These are phyloP conservation scores for Ceratocystis alfenasii DNA, from an alignment of 2,329 filamentous ascomycete genomes.

Conservation along the genomic window DNA sequence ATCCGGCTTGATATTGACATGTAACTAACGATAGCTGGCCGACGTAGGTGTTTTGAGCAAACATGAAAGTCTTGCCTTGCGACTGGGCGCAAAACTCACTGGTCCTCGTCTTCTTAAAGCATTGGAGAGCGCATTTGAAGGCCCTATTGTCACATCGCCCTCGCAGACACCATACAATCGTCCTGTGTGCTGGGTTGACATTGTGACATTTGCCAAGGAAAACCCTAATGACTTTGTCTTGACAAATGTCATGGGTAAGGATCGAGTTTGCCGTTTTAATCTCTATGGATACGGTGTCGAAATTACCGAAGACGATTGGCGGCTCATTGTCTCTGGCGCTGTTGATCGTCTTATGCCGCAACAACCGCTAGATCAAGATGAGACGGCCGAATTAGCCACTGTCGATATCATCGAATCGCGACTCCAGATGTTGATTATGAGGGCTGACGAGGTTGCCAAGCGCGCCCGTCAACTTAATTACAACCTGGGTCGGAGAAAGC, in stretches of 20 bases:
- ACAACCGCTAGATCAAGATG: slow-evolving; percentile 72
- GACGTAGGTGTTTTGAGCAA: slow-evolving; percentile 58
- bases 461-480: slow-evolving; percentile 67
- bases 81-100: slow-evolving; percentile 69
- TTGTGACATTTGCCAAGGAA: slow-evolving; percentile 70
- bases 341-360: slow-evolving; percentile 67
- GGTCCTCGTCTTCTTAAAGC: slow-evolving; percentile 74
- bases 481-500: slow-evolving; percentile 60
- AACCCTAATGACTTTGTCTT: slow-evolving; percentile 69
- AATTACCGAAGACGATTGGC: slow-evolving; percentile 78
- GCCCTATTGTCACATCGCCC: slow-evolving; percentile 48
- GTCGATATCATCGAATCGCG: slow-evolving; percentile 74
- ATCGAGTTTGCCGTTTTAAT: slow-evolving; percentile 66
- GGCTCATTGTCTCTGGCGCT: slow-evolving; percentile 70
- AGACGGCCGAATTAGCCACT: slow-evolving; percentile 71
- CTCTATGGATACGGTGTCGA: slow-evolving; percentile 72
- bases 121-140: slow-evolving; percentile 77
- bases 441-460: slow-evolving; percentile 58
- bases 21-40: background rate
- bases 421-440: slow-evolving; percentile 62
- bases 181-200: slow-evolving; percentile 66
- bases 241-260: slow-evolving; percentile 54
- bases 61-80: slow-evolving; percentile 76
- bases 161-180: slow-evolving; percentile 43
- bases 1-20: background rate